Conservation (phyloP, 2,329 filamentous ascomycete species). For the Diaporthe sp. region DNA sequence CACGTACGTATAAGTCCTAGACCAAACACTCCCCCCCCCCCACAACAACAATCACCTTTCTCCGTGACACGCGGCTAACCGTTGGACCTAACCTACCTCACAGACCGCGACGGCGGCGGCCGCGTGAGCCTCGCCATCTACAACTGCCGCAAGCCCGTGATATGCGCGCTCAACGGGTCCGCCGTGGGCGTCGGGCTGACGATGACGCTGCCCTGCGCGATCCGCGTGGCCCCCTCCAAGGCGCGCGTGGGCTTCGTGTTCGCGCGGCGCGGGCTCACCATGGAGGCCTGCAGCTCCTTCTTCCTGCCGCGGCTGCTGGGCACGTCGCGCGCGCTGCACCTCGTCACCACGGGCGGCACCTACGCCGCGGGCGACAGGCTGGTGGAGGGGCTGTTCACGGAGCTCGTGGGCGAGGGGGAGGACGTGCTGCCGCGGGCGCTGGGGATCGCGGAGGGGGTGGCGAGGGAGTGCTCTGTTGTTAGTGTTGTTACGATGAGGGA, state of each 20-base stretch:
- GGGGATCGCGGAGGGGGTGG: conserved; percentile 76
- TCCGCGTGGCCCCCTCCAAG: conserved; percentile 65
- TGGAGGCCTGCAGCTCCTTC: conserved; percentile 80
- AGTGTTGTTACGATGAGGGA: conserved; percentile 78
- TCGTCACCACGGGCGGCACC: conserved; percentile 76
- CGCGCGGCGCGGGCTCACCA: conserved; percentile 75
- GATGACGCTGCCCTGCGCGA: conserved; percentile 69
- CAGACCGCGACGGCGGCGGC: conserved; percentile 66
- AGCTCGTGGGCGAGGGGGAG: conserved; percentile 65
- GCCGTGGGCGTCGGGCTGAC: conserved; percentile 74
- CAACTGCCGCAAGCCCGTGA: conserved; percentile 70
- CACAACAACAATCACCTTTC: background rate
- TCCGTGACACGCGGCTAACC: background rate
- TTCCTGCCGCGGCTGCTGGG: conserved; percentile 81
- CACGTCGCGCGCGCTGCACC: conserved; percentile 72
- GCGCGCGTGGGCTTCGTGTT: conserved; percentile 84
- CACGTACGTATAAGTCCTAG: conserved; percentile 38
- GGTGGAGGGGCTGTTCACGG: conserved; percentile 73
- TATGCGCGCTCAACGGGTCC: conserved; percentile 71
- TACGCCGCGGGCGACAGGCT: conserved; percentile 66
- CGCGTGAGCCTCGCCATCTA: conserved; percentile 68
- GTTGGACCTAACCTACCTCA: fast-evolving
- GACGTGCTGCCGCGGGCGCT: conserved; percentile 76
- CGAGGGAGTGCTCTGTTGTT: conserved; percentile 74
- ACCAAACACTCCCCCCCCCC: too few species aligned